Evolutionary conservation across 176 grass and related monocot species (phyloP).

Genomic region (Dactylis glomerata): DNA sequence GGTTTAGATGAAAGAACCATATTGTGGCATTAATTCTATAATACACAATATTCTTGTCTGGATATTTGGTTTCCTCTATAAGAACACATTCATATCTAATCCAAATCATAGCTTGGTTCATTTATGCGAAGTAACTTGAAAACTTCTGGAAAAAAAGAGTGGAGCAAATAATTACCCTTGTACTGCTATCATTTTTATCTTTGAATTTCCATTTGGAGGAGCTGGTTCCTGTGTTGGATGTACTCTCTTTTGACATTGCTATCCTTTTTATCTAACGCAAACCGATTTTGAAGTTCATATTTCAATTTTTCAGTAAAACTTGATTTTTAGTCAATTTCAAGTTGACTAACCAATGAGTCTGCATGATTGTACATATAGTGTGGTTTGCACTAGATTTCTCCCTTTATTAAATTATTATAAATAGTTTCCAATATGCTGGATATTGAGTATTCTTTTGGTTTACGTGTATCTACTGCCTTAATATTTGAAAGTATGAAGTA

Average conservation of each 20-base stretch:
- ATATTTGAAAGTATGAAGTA: background rate
- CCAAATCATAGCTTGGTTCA: background rate
- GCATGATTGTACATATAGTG: constrained; percentile 1
- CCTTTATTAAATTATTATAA: background rate
- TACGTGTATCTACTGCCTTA: background rate
- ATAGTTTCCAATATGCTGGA: background rate
- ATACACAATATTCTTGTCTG: background rate
- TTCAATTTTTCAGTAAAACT: background rate
- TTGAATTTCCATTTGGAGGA: background rate
- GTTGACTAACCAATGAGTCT: constrained; percentile 18
- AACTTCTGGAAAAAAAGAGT: background rate
- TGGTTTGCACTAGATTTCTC: background rate
- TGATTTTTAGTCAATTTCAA: background rate
- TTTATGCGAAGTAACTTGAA: background rate
- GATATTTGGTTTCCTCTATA: background rate
- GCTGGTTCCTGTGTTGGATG: background rate
- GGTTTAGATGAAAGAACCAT: background rate
- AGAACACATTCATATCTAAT: background rate
- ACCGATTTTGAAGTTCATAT: background rate
- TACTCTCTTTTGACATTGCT: background rate
- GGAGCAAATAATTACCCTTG: background rate
- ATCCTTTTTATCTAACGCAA: background rate
- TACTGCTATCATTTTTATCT: background rate
- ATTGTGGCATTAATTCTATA: background rate
- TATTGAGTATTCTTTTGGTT: constrained; percentile 13